Base-by-base conservation (phyloP, 2,329 filamentous ascomycete species). In the Shiraia sp. region DNA sequence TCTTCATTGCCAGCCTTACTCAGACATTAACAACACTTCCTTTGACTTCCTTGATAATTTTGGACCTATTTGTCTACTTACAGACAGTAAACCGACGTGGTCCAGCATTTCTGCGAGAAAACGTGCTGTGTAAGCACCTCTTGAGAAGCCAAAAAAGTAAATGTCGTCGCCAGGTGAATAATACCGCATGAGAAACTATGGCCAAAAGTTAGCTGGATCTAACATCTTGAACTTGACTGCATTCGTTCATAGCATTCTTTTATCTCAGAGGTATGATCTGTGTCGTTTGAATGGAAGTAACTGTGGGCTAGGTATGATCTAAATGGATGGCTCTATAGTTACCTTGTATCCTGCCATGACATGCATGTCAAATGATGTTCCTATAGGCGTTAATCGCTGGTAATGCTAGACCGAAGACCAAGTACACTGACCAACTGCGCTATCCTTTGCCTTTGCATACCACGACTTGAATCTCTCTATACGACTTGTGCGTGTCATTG, bases 291-390 rank as follows among this genome's bases (percentile, higher is more conserved):
- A n/a, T n/a, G n/a, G n/a, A n/a, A n/a, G n/a, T n/a, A n/a, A n/a
- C n/a, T n/a, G n/a, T n/a, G n/a, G n/a, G n/a, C n/a, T n/a, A n/a
- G n/a, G n/a, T n/a, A n/a, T n/a, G n/a, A n/a, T n/a, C n/a, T n/a
- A n/a, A n/a, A 22, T 22, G 8, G 19, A 22, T 22, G 19, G 19
- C 4, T 4, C 19, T 22, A 22, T 5, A 22, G 8, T 22, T 8
- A 91, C 89, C 40, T 84, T 83, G 68, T 93, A 93, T 1, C 87
- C 88, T 6, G 85, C 88, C 55, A 93, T 87, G 9, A 93, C 88
- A 69, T 93, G 88, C 42, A 89, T 79, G 53, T 87, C 87, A 51
- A 95, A 92, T 0, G 85, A 89, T 0, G 86, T 86, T 1, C 89
- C 89, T 46, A 14, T 19, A 1, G 2, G 17, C 3, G 16, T 58